phyloP scores from a whole-genome alignment of 352 stramenopile genomes.

The Phytophthora brassicae region DNA sequence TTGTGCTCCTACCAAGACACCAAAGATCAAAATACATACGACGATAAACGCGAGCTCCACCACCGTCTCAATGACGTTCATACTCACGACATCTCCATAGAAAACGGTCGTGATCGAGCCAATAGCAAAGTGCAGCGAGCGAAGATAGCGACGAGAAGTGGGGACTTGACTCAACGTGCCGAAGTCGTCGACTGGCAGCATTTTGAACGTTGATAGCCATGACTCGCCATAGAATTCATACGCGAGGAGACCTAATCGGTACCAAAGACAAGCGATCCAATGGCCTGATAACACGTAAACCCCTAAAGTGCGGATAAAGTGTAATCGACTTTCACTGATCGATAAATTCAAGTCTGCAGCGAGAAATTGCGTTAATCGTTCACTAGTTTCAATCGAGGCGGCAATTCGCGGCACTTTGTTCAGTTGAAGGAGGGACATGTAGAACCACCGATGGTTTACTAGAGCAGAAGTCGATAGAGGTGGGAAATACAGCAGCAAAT shows the following conservation, averaged over 20 bases:
- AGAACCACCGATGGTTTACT: slow-evolving; percentile 49
- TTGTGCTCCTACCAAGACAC: slow-evolving; percentile 63
- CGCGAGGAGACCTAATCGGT: slow-evolving; percentile 44
- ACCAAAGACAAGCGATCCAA: slow-evolving; percentile 78
- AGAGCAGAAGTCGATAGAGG: slow-evolving; percentile 20
- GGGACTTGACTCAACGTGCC: slow-evolving; percentile 42
- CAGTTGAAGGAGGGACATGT: slow-evolving; percentile 54
- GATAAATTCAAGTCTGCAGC: slow-evolving; percentile 53
- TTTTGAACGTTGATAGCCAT: slow-evolving; percentile 57
- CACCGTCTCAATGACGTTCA: slow-evolving; percentile 60
- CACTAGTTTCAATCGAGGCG: slow-evolving; percentile 48
- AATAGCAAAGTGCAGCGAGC: slow-evolving; percentile 57
- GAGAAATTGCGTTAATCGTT: slow-evolving; percentile 56
- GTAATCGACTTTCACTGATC: slow-evolving; percentile 49
- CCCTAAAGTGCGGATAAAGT: slow-evolving; percentile 49
- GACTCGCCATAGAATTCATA: slow-evolving; percentile 50
- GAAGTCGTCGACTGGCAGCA: slow-evolving; percentile 55
- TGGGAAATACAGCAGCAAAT: slow-evolving; percentile 54
- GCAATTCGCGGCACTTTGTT: slow-evolving; percentile 64
- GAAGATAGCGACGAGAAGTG: slow-evolving; percentile 49
- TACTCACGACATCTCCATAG: slow-evolving; percentile 67
- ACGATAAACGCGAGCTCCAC: slow-evolving; percentile 63
- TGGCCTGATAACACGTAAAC: slow-evolving; percentile 61
- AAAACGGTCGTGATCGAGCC: slow-evolving; percentile 74
- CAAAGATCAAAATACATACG: slow-evolving; percentile 70